Evolutionary conservation across 1,139 yeast species (phyloP).

Genomic region (Arxiozyma heterogenica): DNA sequence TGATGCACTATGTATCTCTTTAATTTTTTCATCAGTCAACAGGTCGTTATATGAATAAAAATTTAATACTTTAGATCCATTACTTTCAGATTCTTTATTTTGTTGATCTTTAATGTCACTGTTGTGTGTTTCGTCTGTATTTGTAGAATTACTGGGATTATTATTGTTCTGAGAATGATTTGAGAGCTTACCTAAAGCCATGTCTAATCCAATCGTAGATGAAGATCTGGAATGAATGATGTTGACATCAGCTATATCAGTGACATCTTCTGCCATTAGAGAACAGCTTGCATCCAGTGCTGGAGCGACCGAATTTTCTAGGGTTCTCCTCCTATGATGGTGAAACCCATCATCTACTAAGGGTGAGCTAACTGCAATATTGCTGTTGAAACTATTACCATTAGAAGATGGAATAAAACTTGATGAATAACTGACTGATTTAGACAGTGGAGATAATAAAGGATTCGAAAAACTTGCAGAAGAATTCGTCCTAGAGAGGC

Average conservation of each 20-base stretch:
- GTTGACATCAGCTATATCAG: conserved; percentile 60
- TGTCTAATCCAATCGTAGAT: conserved; percentile 43
- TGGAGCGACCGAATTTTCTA: conserved; percentile 71
- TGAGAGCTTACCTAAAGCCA: conserved; percentile 45
- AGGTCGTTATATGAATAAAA: conserved; percentile 77
- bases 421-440: neutral
- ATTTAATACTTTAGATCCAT: conserved; percentile 32
- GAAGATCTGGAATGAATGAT: conserved; percentile 60
- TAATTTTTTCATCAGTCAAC: conserved; percentile 45
- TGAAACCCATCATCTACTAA: conserved; percentile 5
- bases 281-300: conserved; percentile 73
- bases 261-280: conserved; percentile 45
- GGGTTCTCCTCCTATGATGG: conserved; percentile 40
- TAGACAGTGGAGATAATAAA: neutral
- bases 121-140: neutral
- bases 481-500: conserved; percentile 2
- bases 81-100: neutral
- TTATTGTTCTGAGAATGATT: conserved; percentile 11
- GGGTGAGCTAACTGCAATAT: neutral
- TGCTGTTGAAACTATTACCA: neutral
- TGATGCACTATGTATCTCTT: conserved; percentile 9
- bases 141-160: neutral
- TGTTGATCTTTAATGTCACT: neutral
- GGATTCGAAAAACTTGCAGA: neutral
- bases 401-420: neutral